A percentile compares a stretch with the other conserved stretches of the same genome.
phyloP scores from a whole-genome alignment of 345 rosid genomes.

The Lenwebbia sp. region DNA sequence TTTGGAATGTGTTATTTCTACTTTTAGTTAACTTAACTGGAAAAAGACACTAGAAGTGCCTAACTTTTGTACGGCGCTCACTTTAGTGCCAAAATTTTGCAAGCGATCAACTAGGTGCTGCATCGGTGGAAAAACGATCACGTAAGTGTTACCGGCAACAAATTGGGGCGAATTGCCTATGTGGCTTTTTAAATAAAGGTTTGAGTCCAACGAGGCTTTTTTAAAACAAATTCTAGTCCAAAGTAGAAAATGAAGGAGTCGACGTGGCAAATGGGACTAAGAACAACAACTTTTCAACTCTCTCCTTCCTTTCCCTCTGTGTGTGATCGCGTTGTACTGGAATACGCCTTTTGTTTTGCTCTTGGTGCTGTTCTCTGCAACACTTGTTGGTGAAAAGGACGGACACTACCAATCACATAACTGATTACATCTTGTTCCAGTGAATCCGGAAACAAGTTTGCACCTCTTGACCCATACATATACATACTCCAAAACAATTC shows the following conservation, averaged over 20 bases:
- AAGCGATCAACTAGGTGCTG: not conserved
- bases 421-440: not conserved
- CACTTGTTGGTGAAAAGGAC: not conserved
- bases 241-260: not conserved
- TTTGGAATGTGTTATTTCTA: not conserved
- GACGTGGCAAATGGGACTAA: not conserved
- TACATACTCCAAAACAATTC: not conserved
- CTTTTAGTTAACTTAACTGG: not conserved
- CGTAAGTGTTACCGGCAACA: not conserved
- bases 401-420: not conserved
- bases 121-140: not conserved
- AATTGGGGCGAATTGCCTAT: not conserved
- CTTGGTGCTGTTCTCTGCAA: not conserved
- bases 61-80: not conserved
- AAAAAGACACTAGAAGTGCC: not conserved
- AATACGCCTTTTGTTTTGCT: not conserved
- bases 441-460: not conserved
- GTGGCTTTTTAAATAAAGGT: not conserved
- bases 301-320: not conserved
- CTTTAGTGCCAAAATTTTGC: not conserved
- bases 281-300: not conserved
- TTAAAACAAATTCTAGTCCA: not conserved
- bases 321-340: not conserved
- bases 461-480: not conserved
- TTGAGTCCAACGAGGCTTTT: not conserved